phyloP scores from a whole-genome alignment of 345 rosid genomes.

The Brassica carinata region DNA sequence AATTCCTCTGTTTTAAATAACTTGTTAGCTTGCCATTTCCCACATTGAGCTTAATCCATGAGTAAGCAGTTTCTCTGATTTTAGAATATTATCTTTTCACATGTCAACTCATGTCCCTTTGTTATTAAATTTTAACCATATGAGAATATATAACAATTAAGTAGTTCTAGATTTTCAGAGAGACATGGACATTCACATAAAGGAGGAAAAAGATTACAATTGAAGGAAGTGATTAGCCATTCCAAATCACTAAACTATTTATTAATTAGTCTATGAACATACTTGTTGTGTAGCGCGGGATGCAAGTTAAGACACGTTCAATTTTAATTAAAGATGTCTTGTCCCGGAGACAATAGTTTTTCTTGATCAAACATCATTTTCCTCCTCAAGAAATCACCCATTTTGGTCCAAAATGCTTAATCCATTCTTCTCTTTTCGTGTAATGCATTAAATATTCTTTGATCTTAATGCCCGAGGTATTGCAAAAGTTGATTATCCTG shows the following conservation, averaged over 20 bases:
- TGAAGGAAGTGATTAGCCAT: not conserved
- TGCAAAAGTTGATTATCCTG: conserved; percentile 60
- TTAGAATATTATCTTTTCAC: not conserved
- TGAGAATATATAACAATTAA: not conserved
- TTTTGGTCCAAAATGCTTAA: conserved; percentile 72
- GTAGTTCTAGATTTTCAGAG: not conserved
- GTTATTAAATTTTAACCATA: not conserved
- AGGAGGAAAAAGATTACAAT: not conserved
- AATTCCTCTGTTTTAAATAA: not conserved
- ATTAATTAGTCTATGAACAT: not conserved
- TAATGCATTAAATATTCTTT: conserved; percentile 76
- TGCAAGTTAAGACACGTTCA: not conserved
- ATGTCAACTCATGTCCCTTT: not conserved
- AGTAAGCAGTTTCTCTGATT: not conserved
- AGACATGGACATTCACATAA: not conserved
- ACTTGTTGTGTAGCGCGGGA: not conserved
- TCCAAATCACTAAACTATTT: not conserved
- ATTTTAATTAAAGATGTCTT: conserved; percentile 52
- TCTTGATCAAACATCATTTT: conserved; percentile 82
- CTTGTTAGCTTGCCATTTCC: not conserved
- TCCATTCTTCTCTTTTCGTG: conserved; percentile 58
- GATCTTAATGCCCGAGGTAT: conserved; percentile 50
- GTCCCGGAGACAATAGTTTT: conserved; percentile 79
- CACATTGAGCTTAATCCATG: not conserved
- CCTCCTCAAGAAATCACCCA: conserved; percentile 60